Conservation (phyloP, 2,329 filamentous ascomycete genomes). For the Fusarium armeniacum region DNA sequence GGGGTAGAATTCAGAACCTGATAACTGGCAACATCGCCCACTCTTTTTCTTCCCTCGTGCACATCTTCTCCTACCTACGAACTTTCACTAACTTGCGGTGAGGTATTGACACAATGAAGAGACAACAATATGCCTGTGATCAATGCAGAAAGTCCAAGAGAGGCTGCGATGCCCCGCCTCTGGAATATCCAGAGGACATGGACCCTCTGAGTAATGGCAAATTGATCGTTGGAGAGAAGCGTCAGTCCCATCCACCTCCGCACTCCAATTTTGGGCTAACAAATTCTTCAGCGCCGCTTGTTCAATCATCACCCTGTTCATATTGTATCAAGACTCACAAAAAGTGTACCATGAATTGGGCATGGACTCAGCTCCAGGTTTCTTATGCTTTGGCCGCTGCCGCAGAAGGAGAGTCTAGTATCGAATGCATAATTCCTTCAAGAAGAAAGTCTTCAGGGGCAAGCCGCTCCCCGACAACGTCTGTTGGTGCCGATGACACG, state of each 20-base stretch:
- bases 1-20: slow-evolving; percentile 5
- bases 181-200: slow-evolving; percentile 16
- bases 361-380: slow-evolving; percentile 42
- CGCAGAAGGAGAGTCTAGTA: slow-evolving; percentile 11
- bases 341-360: slow-evolving; percentile 48
- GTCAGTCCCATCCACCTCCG: not conserved
- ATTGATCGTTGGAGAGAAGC: slow-evolving; percentile 33
- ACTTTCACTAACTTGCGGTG: not conserved
- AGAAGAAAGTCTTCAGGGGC: slow-evolving; percentile 7
- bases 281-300: not conserved
- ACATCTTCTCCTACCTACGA: not conserved
- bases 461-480: not conserved
- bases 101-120: slow-evolving; percentile 13
- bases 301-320: slow-evolving; percentile 43
- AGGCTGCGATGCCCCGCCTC: slow-evolving; percentile 26
- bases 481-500: not conserved
- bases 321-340: slow-evolving; percentile 53
- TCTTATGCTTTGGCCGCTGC: slow-evolving; percentile 22
- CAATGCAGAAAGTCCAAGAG: slow-evolving; percentile 32
- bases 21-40: slow-evolving; percentile 7
- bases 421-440: slow-evolving; percentile 16
- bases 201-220: slow-evolving; percentile 17
- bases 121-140: slow-evolving; percentile 32
- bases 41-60: not conserved
- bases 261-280: not conserved